Evolutionary conservation across 2,329 filamentous ascomycete genomes (phyloP).

Genomic region (Xylaria sp.): DNA sequence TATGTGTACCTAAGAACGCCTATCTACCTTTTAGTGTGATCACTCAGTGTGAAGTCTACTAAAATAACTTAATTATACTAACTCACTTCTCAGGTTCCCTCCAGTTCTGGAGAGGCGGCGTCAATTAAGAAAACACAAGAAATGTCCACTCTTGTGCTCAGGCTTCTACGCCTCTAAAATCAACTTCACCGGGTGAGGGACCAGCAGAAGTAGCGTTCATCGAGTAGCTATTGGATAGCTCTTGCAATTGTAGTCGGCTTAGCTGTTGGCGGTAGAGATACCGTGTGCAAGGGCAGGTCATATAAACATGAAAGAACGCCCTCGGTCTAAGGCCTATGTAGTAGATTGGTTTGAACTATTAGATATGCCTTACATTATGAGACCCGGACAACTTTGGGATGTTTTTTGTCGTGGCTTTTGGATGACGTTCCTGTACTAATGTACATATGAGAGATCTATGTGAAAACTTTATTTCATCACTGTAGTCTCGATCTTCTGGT

Average conservation of each 20-base stretch:
- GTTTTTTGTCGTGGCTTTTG: neutral
- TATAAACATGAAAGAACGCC: slow-evolving; percentile 61
- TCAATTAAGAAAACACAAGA: neutral
- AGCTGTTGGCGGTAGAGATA: slow-evolving; percentile 74
- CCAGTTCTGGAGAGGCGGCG: neutral
- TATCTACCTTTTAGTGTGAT: neutral
- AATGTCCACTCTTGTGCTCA: neutral
- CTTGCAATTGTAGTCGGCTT: slow-evolving; percentile 78
- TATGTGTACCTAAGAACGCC: neutral
- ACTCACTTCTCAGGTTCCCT: neutral
- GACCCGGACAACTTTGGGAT: neutral
- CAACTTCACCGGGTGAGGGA: slow-evolving; percentile 70
- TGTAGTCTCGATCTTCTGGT: slow-evolving; percentile 8
- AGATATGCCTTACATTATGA: neutral
- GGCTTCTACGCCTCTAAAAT: slow-evolving; percentile 78
- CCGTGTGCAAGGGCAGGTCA: slow-evolving; percentile 72
- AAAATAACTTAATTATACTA: neutral
- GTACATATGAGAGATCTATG: slow-evolving; percentile 15
- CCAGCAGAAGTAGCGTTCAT: slow-evolving; percentile 77
- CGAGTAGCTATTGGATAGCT: slow-evolving; percentile 77
- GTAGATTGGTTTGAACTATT: too few species aligned
- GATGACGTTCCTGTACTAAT: neutral
- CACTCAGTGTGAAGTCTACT: neutral
- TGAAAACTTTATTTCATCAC: too few species aligned
- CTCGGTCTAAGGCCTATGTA: neutral